Evolutionary conservation across 495 filamentous ascomycete species (phyloP).

Genomic region (Podospora pseudocomata): DNA sequence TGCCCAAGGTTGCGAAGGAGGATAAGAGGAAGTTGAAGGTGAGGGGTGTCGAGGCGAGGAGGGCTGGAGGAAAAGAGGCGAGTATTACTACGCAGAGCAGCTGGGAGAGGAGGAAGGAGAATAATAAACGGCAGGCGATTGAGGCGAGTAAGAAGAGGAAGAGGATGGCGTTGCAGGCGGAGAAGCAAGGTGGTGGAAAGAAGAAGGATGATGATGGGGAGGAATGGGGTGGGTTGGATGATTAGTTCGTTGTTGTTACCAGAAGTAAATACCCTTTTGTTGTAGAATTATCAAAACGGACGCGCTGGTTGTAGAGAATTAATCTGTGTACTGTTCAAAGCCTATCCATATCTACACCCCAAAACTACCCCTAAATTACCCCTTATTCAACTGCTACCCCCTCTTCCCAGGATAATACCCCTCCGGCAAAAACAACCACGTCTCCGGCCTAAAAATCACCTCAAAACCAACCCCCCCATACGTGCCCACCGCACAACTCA

Average conservation of each 20-base stretch:
- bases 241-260: conserved; percentile 13
- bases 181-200: conserved; percentile 36
- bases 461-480: conserved; percentile 72
- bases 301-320: not conserved
- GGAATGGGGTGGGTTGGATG: conserved; percentile 66
- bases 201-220: conserved; percentile 36
- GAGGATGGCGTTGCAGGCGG: conserved; percentile 22
- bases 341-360: not conserved
- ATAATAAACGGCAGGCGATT: conserved; percentile 70
- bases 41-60: conserved; percentile 74
- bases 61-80: conserved; percentile 43
- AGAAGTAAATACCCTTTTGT: conserved; percentile 7
- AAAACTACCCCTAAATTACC: not conserved
- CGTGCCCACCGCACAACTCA: conserved; percentile 75
- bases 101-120: conserved; percentile 74
- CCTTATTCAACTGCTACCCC: not conserved
- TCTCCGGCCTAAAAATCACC: conserved; percentile 56
- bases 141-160: conserved; percentile 65
- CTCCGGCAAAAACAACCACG: conserved; percentile 36
- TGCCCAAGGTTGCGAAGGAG: conserved; percentile 78
- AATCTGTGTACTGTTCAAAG: not conserved
- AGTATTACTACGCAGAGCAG: conserved; percentile 91
- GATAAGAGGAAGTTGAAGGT: conserved; percentile 78
- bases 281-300: not conserved
- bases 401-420: conserved; percentile 5